These are phyloP conservation scores for Suhomyces bolitotheri DNA, from an alignment of 1,139 yeast species.

Conservation along the genomic window DNA sequence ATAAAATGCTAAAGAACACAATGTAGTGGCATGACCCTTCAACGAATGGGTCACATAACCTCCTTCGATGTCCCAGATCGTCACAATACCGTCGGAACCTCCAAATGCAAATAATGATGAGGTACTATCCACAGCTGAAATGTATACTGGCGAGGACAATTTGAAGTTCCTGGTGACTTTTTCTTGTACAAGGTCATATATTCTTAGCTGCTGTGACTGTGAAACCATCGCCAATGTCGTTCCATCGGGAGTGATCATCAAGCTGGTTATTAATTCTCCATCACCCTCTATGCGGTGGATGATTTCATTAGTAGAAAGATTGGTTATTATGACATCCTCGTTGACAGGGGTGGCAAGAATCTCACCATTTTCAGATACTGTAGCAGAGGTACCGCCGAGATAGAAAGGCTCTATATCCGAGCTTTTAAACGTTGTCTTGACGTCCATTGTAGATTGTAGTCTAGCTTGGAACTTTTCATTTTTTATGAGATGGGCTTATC, in stretches of 20 bases:
- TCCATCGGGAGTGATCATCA: slow-evolving; percentile 79
- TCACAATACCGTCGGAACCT: slow-evolving; percentile 89
- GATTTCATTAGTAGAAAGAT: slow-evolving; percentile 56
- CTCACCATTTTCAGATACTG: slow-evolving; percentile 63
- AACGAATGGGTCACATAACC: slow-evolving; percentile 87
- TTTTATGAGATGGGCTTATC: slow-evolving; percentile 8
- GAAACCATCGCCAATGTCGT: slow-evolving; percentile 68
- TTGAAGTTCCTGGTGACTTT: slow-evolving; percentile 55
- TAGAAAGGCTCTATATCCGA: slow-evolving; percentile 66
- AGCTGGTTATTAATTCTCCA: slow-evolving; percentile 76
- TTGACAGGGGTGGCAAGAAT: slow-evolving; percentile 76
- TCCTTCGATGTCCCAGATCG: slow-evolving; percentile 90
- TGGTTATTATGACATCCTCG: slow-evolving; percentile 74
- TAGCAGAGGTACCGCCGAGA: slow-evolving; percentile 79
- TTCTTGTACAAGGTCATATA: slow-evolving; percentile 52
- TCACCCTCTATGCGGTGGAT: slow-evolving; percentile 77
- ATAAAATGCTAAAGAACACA: slow-evolving; percentile 72
- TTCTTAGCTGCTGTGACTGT: slow-evolving; percentile 78
- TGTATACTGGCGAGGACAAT: slow-evolving; percentile 77
- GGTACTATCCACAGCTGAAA: slow-evolving; percentile 73
- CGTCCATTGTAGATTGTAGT: slow-evolving; percentile 23
- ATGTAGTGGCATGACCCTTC: slow-evolving; percentile 93
- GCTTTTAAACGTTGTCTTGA: slow-evolving; percentile 37
- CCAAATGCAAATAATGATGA: slow-evolving; percentile 91
- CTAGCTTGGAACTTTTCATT: slow-evolving; percentile 2